phyloP scores from a whole-genome alignment of 169 alveolate species.

The Eimeria falciformis region DNA sequence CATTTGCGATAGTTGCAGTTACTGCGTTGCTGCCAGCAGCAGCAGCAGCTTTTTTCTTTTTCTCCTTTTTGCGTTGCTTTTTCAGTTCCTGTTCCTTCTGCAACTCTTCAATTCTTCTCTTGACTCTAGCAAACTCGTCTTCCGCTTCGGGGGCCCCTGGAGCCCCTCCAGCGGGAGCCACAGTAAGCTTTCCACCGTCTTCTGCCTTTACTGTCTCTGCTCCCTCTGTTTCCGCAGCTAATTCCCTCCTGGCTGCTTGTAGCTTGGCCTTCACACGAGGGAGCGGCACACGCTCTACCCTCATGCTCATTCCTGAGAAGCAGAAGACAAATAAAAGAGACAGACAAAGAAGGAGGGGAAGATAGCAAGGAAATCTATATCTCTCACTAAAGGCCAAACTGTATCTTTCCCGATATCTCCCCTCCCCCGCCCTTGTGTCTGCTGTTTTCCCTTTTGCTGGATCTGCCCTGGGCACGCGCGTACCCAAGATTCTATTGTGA shows the following conservation, averaged over 20 bases:
- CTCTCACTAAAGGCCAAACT: not conserved
- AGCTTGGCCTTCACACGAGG: conserved; percentile 88
- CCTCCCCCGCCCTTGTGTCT: too few species aligned
- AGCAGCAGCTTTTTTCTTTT: conserved; percentile 55
- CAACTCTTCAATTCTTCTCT: conserved; percentile 80
- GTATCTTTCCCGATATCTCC: not conserved
- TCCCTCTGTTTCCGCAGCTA: conserved; percentile 43
- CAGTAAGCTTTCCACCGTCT: not conserved
- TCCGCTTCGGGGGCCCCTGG: conserved; percentile 58
- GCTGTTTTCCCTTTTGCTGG: too few species aligned
- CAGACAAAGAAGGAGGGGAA: not conserved
- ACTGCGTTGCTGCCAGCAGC: not conserved
- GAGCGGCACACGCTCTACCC: conserved; percentile 92
- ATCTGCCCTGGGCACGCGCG: not conserved
- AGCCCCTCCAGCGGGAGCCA: not conserved
- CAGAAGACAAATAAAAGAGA: not conserved
- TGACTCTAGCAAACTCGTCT: conserved; percentile 79
- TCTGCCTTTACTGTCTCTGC: conserved; percentile 2
- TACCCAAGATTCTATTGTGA: conserved; percentile 93
- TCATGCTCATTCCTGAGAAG: conserved; percentile 90
- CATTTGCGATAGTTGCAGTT: not conserved
- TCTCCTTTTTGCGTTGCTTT: conserved; percentile 62
- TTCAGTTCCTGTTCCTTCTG: conserved; percentile 71
- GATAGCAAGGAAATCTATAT: not conserved
- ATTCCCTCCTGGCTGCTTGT: conserved; percentile 19